These are phyloP conservation scores for Phialemonium atrogriseum DNA, from an alignment of 2,329 filamentous ascomycete species.

Conservation along the genomic window DNA sequence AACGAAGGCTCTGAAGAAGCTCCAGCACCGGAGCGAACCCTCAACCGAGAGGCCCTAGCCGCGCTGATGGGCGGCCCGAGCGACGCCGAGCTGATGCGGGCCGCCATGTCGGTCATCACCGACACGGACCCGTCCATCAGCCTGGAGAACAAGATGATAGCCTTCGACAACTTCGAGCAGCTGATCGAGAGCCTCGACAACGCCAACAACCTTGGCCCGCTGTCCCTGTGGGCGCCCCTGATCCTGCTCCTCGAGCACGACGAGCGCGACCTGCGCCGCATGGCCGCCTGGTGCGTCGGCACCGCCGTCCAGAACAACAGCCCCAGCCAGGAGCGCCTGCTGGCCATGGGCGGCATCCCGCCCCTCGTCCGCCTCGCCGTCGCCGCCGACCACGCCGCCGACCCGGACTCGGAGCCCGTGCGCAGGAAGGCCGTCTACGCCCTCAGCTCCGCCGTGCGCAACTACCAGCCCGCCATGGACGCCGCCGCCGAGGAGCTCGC, in stretches of 20 bases:
- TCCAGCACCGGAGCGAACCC: slow-evolving; percentile 18
- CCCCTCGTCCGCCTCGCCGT: slow-evolving; percentile 58
- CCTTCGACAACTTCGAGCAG: slow-evolving; percentile 94
- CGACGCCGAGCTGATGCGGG: slow-evolving; percentile 87
- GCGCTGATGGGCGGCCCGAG: slow-evolving; percentile 75
- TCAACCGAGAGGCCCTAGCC: slow-evolving; percentile 64
- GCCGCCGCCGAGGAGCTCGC: slow-evolving; percentile 53
- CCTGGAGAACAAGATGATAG: slow-evolving; percentile 68
- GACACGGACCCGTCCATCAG: slow-evolving; percentile 47
- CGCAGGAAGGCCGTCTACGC: slow-evolving; percentile 86
- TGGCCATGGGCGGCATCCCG: slow-evolving; percentile 58
- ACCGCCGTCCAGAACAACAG: slow-evolving; percentile 96
- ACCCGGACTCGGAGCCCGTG: slow-evolving; percentile 53
- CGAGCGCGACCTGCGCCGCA: slow-evolving; percentile 65
- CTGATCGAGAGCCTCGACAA: slow-evolving; percentile 91
- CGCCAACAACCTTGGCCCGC: slow-evolving; percentile 79
- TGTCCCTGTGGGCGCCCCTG: slow-evolving; percentile 77
- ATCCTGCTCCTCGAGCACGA: slow-evolving; percentile 59
- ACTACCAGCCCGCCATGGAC: slow-evolving; percentile 80
- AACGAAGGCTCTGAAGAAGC: slow-evolving; percentile 34
- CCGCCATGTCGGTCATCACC: slow-evolving; percentile 69
- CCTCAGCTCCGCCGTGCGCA: slow-evolving; percentile 75
- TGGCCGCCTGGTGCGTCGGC: slow-evolving; percentile 90
- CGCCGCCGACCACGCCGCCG: too few species aligned
- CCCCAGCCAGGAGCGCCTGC: slow-evolving; percentile 66